phyloP scores from a whole-genome alignment of 257 asterid genomes.

The Voacanga thouarsii region DNA sequence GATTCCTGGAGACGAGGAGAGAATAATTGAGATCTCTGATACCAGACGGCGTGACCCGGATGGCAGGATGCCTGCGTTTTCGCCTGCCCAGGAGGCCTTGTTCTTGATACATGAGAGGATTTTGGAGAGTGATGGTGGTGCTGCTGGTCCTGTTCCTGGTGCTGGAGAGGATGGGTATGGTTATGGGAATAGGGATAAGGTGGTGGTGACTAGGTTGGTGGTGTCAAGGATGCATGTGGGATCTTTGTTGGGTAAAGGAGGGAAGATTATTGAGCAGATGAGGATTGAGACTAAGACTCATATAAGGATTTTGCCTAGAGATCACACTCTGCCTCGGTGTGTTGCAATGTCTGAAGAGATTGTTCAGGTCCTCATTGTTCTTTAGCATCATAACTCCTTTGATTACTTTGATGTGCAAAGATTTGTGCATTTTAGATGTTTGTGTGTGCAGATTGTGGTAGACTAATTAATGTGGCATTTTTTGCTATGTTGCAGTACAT shows the following conservation, averaged over 20 bases:
- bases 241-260: slow-evolving; percentile 89
- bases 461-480: background rate
- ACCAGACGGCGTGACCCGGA: slow-evolving; percentile 71
- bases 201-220: slow-evolving; percentile 80
- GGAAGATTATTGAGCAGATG: slow-evolving; percentile 96
- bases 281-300: slow-evolving; percentile 86
- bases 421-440: background rate
- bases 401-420: background rate
- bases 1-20: slow-evolving; percentile 81
- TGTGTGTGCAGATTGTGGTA: background rate
- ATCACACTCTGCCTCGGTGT: slow-evolving; percentile 76
- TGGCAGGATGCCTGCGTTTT: slow-evolving; percentile 62
- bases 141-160: slow-evolving; percentile 30
- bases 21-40: slow-evolving; percentile 88
- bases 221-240: slow-evolving; percentile 88
- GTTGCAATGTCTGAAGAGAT: slow-evolving; percentile 91
- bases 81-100: slow-evolving; percentile 94
- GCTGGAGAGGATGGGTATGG: slow-evolving; percentile 48
- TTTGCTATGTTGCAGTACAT: background rate
- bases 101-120: slow-evolving; percentile 81
- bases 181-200: slow-evolving; percentile 38
- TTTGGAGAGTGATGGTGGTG: slow-evolving; percentile 50
- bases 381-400: background rate
- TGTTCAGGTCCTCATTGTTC: slow-evolving; percentile 69
- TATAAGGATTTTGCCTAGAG: slow-evolving; percentile 85